phyloP scores from a whole-genome alignment of 2,329 filamentous ascomycete genomes.

The Talaromyces sp. region DNA sequence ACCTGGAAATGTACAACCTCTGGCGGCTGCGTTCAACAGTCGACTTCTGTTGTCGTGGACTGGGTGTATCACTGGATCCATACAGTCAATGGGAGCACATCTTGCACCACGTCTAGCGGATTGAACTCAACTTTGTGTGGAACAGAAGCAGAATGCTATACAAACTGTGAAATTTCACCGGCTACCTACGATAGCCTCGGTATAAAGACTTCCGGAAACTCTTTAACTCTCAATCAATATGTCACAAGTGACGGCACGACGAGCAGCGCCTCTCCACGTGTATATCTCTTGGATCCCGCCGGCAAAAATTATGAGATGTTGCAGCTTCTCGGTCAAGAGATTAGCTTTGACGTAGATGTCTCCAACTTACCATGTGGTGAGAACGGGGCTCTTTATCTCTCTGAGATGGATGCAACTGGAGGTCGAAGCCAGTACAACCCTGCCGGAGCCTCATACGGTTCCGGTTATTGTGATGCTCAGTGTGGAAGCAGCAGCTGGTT shows the following conservation, averaged over 20 bases:
- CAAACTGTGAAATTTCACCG: slow-evolving; percentile 57
- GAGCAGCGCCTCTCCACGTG: slow-evolving; percentile 49
- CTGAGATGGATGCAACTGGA: slow-evolving; percentile 53
- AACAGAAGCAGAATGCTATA: slow-evolving; percentile 49
- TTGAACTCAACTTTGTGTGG: slow-evolving; percentile 49
- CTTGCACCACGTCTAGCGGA: slow-evolving; percentile 56
- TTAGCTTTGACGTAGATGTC: slow-evolving; percentile 70
- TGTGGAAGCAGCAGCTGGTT: slow-evolving; percentile 30
- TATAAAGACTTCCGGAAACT: slow-evolving; percentile 48
- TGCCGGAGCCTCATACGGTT: slow-evolving; percentile 56
- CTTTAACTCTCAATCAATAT: slow-evolving; percentile 47
- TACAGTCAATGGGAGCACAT: slow-evolving; percentile 46
- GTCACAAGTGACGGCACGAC: slow-evolving; percentile 34
- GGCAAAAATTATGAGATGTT: slow-evolving; percentile 61
- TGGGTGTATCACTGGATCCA: slow-evolving; percentile 60
- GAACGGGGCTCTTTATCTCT: slow-evolving; percentile 67
- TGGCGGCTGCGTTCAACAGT: slow-evolving; percentile 52
- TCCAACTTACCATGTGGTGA: slow-evolving; percentile 66
- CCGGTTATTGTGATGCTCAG: slow-evolving; percentile 63
- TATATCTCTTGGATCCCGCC: slow-evolving; percentile 63
- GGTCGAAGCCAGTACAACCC: slow-evolving; percentile 47
- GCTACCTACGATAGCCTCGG: slow-evolving; percentile 53
- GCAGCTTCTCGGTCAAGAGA: slow-evolving; percentile 63
- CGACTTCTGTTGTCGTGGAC: slow-evolving; percentile 54
- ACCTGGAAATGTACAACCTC: slow-evolving; percentile 53